phyloP scores from a whole-genome alignment of 176 grass and related monocot genomes.

The Ananas comosus region DNA sequence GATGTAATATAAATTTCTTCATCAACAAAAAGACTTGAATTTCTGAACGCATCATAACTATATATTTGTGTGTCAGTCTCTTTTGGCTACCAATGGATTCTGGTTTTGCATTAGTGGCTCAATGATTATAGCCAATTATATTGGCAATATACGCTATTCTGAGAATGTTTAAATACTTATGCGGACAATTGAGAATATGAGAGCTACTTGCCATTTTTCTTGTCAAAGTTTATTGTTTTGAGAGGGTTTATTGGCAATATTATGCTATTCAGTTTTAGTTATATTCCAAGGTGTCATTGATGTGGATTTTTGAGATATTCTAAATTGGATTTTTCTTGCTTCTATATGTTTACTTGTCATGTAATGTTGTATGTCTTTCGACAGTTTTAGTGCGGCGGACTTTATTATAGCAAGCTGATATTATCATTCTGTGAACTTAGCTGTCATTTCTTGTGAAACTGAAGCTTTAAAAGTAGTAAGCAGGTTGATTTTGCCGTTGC shows the following conservation, averaged over 20 bases:
- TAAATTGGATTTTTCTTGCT: too few relatives aligned
- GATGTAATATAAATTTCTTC: not conserved
- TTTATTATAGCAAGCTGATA: too few relatives aligned
- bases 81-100: not conserved
- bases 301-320: too few relatives aligned
- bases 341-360: too few relatives aligned
- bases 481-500: not conserved
- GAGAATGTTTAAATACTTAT: not conserved
- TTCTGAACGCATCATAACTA: not conserved
- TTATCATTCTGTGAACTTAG: too few relatives aligned
- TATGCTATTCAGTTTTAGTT: not conserved
- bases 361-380: too few relatives aligned
- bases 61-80: not conserved
- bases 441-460: too few relatives aligned
- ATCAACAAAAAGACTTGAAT: not conserved
- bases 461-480: too few relatives aligned
- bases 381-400: too few relatives aligned
- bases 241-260: not conserved
- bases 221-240: not conserved
- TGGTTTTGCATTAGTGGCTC: constrained; percentile 7
- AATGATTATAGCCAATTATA: constrained; percentile 17
- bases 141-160: constrained; percentile 1
- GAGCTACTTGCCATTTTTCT: not conserved
- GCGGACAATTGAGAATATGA: not conserved
- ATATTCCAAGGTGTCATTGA: not conserved